Evolutionary conservation across 345 rosid species (phyloP).

Genomic region (Eucalyptus albens): DNA sequence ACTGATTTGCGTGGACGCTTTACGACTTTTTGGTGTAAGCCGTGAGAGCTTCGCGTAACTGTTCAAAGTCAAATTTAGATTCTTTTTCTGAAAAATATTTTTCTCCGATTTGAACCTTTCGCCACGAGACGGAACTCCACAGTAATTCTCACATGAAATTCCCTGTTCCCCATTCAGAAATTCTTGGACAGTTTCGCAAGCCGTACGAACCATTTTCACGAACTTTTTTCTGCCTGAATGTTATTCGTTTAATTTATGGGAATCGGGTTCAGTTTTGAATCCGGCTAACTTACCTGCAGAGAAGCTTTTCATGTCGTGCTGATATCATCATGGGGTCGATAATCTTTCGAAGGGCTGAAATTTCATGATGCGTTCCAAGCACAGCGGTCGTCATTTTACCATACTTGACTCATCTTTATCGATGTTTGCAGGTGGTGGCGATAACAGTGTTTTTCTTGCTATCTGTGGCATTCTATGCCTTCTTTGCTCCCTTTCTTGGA

Average conservation of each 20-base stretch:
- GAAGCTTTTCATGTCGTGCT: not conserved
- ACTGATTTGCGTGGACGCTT: not conserved
- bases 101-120: not conserved
- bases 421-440: constrained; percentile 56
- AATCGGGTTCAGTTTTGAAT: not conserved
- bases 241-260: not conserved
- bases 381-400: not conserved
- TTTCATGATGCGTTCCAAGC: not conserved
- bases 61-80: not conserved
- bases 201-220: not conserved
- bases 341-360: not conserved
- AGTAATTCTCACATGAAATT: not conserved
- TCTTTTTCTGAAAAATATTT: not conserved
- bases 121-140: not conserved
- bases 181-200: not conserved
- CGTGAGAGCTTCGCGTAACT: not conserved
- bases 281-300: not conserved
- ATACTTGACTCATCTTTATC: not conserved
- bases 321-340: not conserved
- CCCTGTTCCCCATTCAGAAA: not conserved
- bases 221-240: not conserved
- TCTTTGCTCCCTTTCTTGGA: constrained; percentile 92
- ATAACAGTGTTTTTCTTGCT: constrained; percentile 76
- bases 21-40: not conserved
- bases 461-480: constrained; percentile 70